A percentile compares a stretch with the other conserved stretches of the same genome.
These are phyloP conservation scores for Globisporangium carolinianum DNA, from an alignment of 352 stramenopile genomes.

Conservation along the genomic window DNA sequence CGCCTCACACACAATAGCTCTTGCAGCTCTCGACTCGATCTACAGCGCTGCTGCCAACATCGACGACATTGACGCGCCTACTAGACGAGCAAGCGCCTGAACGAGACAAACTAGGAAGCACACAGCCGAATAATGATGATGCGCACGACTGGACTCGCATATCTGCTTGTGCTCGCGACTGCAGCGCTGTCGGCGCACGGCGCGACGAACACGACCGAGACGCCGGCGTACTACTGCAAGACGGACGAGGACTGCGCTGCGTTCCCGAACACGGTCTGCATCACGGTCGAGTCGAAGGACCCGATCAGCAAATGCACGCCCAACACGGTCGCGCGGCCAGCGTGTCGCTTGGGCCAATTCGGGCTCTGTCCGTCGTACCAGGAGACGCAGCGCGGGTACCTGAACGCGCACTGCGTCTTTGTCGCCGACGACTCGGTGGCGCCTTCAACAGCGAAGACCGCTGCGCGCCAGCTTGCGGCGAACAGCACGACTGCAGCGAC, in stretches of 20 bases:
- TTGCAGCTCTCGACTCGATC: too few species aligned
- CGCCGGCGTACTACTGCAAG: conserved; percentile 44
- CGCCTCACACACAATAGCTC: too few species aligned
- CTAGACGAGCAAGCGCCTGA: neutral
- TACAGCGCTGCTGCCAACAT: too few species aligned
- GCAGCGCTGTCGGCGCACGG: conserved; percentile 5
- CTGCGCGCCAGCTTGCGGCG: neutral
- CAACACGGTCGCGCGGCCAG: conserved; percentile 62
- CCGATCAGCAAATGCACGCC: conserved; percentile 77
- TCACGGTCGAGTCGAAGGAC: conserved; percentile 69
- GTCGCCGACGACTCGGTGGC: conserved; percentile 47
- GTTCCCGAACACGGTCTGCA: conserved; percentile 67
- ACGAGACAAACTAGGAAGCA: neutral
- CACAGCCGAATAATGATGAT: neutral
- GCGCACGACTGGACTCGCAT: conserved; percentile 10
- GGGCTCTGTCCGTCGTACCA: conserved; percentile 82
- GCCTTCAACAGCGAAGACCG: conserved; percentile 7
- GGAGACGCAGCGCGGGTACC: conserved; percentile 50
- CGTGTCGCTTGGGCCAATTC: conserved; percentile 51
- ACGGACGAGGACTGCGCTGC: conserved; percentile 64
- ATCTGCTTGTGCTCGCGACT: conserved; percentile 10
- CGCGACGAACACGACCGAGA: conserved; percentile 7
- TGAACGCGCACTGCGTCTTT: conserved; percentile 82
- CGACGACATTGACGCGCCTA: neutral
- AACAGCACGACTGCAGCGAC: neutral